Percentiles rank a stretch among this genome's conserved stretches.
Conservation (phyloP, 306 rosid species). For the Fragaria iinumae region DNA sequence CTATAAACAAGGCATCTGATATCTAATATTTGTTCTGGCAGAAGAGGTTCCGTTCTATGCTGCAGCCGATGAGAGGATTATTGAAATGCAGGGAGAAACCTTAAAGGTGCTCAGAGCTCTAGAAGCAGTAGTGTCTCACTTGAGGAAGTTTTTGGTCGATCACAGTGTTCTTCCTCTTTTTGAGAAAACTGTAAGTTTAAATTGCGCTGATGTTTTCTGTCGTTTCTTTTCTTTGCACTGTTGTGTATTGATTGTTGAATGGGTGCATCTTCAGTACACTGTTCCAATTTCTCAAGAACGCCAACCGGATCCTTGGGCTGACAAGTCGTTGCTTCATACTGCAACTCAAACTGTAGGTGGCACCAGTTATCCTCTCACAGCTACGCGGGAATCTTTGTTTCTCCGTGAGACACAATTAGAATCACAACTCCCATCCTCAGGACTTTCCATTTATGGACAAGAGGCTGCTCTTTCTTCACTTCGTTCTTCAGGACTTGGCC, state of each 20-base stretch:
- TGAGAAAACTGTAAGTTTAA: conserved; percentile 79
- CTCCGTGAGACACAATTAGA: conserved; percentile 71
- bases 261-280: conserved; percentile 43
- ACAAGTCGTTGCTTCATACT: conserved; percentile 52
- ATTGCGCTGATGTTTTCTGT: not conserved
- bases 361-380: conserved; percentile 46
- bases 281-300: conserved; percentile 69
- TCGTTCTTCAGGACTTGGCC: conserved; percentile 74
- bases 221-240: not conserved
- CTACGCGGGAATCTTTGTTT: conserved; percentile 69
- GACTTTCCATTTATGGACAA: conserved; percentile 56
- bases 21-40: conserved; percentile 33
- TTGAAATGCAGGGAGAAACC: conserved; percentile 92
- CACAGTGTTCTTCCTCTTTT: conserved; percentile 93
- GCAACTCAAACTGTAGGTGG: conserved; percentile 58
- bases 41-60: conserved; percentile 92
- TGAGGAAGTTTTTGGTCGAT: conserved; percentile 95
- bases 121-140: conserved; percentile 84
- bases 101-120: conserved; percentile 80
- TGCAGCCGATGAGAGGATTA: conserved; percentile 85
- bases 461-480: conserved; percentile 27
- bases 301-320: conserved; percentile 63
- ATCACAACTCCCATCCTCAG: conserved; percentile 59
- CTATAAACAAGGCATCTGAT: conserved; percentile 8
- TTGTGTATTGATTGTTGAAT: conserved; percentile 17